A percentile compares a stretch with the other conserved stretches of the same genome.
Conservation (phyloP, 345 rosid species). For the Durio zibethinus region DNA sequence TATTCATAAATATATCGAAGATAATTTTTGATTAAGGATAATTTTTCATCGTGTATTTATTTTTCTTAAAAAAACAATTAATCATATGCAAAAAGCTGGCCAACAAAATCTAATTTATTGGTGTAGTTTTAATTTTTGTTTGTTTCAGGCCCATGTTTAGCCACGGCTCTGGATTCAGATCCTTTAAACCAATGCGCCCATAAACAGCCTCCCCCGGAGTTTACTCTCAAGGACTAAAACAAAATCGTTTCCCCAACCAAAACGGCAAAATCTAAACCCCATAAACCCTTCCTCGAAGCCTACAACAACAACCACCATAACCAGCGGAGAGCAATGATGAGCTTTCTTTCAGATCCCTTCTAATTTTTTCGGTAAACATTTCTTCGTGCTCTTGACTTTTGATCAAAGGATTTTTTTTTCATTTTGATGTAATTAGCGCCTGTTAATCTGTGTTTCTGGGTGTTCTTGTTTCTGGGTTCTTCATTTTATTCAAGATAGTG, state of each 20-base stretch:
- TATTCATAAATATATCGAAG: background rate
- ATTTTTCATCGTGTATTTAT: too few species aligned
- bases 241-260: background rate
- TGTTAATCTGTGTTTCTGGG: background rate
- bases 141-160: background rate
- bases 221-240: too few species aligned
- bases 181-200: background rate
- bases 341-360: background rate
- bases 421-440: background rate
- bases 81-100: too few species aligned
- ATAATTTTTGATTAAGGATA: too few species aligned
- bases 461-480: conserved; percentile 46
- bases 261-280: background rate
- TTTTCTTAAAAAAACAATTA: too few species aligned
- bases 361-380: background rate
- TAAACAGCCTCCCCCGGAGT: too few species aligned
- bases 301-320: background rate
- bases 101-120: too few species aligned
- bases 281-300: background rate
- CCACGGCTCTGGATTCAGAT: background rate
- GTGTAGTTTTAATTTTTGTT: too few species aligned
- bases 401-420: conserved; percentile 5
- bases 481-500: background rate
- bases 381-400: background rate
- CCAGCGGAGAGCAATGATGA: background rate